Base-by-base conservation (phyloP, 768 basidiomycete species). In the Harrya chromipes region DNA sequence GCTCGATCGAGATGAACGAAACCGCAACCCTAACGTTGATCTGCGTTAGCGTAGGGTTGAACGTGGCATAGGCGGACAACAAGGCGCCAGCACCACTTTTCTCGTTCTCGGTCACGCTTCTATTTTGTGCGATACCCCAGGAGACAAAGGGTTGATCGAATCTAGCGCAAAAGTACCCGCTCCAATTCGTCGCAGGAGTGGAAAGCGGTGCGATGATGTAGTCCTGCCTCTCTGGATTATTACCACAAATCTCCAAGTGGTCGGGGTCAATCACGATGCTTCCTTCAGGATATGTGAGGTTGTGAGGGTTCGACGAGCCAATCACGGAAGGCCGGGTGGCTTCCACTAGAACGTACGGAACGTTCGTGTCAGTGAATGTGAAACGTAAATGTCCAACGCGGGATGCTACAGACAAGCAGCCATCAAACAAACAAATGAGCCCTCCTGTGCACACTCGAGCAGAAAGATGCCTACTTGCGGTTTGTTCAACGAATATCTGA, bases 341-440 rank as follows among this genome's bases (percentile, higher is more conserved):
- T 61, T 90, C 84, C 11, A 91, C 60, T 17, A 89, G 68, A 40
- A 90, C 70, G 47, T 84, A 85, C 0, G 84, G 84, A 42, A 60
- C 11, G 6, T 55, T 43, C 6, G 71, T 69, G n/a, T 60, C 56
- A 8, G 65, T 63, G 68, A 87, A 90, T 0, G 81, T 83, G 65
- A 88, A 87, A 3, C 83, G 77, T 1, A 90, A 71, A 62, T 90
- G 85, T 0, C 84, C 87, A 4, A 86, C 85, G 8, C 85, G 78
- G 7, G 88, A 89, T 7, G 86, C 87, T 89, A 21, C 24, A 34
- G 27, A 33, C 33, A 47, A 41, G 2, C 26, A 41, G 6, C 26
- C 26, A 26, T 6, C 12, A 14, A 19, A 44, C 14, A 14, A 19
- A 44, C 14, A 39, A 36, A 27, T 56, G 23, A 59, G 52, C 27